A percentile compares a stretch with the other conserved stretches of the same genome.
Conservation (phyloP, 2,329 filamentous ascomycete genomes). For the Fusarium drepaniforme region DNA sequence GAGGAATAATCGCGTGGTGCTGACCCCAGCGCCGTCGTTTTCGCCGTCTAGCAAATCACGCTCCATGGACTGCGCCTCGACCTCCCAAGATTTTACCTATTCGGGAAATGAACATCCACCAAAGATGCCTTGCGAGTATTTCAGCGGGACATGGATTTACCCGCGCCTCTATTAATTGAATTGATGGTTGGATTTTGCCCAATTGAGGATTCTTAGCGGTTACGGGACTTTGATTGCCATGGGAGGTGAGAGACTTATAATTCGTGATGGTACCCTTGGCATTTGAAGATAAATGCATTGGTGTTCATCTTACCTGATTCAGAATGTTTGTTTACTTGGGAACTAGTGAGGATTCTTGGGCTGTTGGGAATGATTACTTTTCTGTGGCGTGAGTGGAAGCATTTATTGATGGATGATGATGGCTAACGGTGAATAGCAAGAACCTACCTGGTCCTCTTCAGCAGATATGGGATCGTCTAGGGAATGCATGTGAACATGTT, state of each 20-base stretch:
- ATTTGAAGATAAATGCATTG: background rate
- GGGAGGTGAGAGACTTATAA: background rate
- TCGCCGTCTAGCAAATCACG: background rate
- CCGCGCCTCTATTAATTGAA: background rate
- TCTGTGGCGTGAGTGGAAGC: conserved; percentile 11
- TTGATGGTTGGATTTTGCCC: background rate
- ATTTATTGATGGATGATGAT: background rate
- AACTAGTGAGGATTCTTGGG: conserved; percentile 17
- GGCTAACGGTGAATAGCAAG: conserved; percentile 8
- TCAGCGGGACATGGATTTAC: conserved; percentile 6
- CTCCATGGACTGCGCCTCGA: background rate
- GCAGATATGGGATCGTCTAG: conserved; percentile 21
- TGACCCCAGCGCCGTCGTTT: background rate
- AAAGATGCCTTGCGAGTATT: conserved; percentile 4
- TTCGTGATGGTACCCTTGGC: background rate
- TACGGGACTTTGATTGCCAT: background rate
- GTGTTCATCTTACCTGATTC: background rate
- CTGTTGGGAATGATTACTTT: conserved; percentile 24
- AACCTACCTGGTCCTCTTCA: conserved; percentile 19
- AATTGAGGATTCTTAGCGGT: background rate
- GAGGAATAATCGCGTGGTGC: background rate
- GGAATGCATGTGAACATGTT: background rate
- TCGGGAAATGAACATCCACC: conserved; percentile 5
- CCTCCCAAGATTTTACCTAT: background rate
- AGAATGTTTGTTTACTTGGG: conserved; percentile 27